phyloP scores from a whole-genome alignment of 371 early-diverging fungal genomes.

The Mortierella sp. region DNA sequence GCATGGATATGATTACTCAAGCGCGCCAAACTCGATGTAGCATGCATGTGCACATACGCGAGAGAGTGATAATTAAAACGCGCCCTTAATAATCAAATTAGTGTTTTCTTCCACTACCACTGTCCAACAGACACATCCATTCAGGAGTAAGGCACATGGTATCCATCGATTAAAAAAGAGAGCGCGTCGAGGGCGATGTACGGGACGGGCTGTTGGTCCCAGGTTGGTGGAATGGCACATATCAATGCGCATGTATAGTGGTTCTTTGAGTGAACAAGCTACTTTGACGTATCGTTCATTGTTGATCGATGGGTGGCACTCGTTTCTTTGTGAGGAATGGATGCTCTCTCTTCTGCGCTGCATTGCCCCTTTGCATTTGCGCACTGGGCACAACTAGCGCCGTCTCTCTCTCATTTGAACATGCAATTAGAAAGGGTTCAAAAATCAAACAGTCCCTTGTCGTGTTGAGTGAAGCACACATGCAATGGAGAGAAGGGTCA shows the following conservation, averaged over 20 bases:
- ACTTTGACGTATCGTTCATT: no score
- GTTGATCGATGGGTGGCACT: no score
- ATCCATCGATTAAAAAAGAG: background rate
- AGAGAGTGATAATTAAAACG: background rate
- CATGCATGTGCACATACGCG: no score
- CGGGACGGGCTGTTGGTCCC: background rate
- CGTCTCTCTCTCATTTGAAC: background rate
- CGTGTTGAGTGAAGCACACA: background rate
- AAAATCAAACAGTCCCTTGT: conserved; percentile 29
- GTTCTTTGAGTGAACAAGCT: no score
- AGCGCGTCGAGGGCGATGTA: background rate
- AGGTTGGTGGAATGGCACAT: background rate
- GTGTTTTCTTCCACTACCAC: no score
- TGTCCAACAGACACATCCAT: background rate
- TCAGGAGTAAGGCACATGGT: background rate
- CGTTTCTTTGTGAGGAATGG: no score
- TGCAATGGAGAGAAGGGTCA: background rate
- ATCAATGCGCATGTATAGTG: background rate
- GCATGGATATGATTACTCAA: no score
- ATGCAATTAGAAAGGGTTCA: background rate
- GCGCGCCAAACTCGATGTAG: no score
- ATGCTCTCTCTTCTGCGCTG: no score
- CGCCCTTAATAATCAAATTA: conserved; percentile 2
- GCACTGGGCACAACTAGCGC: background rate
- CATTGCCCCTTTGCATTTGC: no score